phyloP scores from a whole-genome alignment of 371 early-diverging fungal genomes.

The Mortierella sp. region DNA sequence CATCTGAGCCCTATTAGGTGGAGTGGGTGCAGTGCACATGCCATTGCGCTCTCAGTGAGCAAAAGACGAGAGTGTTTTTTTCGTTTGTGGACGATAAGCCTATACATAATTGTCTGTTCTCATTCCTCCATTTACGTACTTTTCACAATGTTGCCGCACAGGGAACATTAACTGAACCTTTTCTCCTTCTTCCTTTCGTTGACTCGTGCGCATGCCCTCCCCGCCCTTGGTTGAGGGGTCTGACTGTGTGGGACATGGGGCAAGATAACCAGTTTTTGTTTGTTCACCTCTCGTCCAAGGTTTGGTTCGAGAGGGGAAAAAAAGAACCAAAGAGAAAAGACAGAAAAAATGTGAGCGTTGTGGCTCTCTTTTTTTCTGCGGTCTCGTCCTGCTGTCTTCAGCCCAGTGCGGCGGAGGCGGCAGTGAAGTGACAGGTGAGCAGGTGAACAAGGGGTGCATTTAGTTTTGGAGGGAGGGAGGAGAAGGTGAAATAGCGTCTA shows the following conservation, averaged over 20 bases:
- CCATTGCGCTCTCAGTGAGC: conserved; percentile 7
- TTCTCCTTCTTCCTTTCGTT: not conserved
- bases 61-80: not conserved
- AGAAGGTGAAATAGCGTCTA: not conserved
- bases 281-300: not conserved
- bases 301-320: not conserved
- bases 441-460: not conserved
- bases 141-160: not conserved
- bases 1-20: not conserved
- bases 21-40: not conserved
- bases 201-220: no score
- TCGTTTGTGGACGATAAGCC: not conserved
- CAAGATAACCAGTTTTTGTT: not conserved
- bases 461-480: not conserved
- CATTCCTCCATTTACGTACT: not conserved
- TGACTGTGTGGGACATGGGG: not conserved
- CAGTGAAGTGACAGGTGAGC: not conserved
- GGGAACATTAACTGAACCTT: not conserved
- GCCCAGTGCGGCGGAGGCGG: not conserved
- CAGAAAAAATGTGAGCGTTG: not conserved
- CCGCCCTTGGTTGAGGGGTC: no score
- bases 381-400: not conserved
- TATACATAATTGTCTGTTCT: not conserved
- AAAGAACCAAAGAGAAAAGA: not conserved
- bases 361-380: not conserved